Evolutionary conservation across 1,284 basidiomycete genomes (phyloP).

Genomic region (Veloboletus limbatus): DNA sequence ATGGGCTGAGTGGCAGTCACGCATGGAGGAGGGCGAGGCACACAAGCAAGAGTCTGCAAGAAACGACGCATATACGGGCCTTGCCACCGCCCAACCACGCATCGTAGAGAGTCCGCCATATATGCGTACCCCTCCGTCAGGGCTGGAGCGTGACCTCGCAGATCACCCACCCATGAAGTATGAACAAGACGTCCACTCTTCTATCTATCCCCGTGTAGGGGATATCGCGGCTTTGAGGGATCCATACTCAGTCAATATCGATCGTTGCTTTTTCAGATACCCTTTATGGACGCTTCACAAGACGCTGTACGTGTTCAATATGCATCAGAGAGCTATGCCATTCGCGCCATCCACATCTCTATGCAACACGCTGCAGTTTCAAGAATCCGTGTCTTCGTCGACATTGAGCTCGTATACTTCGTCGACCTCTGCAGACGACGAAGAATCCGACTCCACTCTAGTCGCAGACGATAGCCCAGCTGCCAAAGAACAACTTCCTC

Average conservation of each 20-base stretch:
- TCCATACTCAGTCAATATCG: conserved; percentile 50
- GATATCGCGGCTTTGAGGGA: conserved; percentile 57
- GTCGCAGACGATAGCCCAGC: conserved; percentile 18
- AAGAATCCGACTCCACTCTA: conserved; percentile 26
- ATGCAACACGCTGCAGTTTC: background rate
- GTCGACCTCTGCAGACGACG: conserved; percentile 17
- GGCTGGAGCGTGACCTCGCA: conserved; percentile 28
- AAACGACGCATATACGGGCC: conserved; percentile 22
- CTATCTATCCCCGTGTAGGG: conserved; percentile 62
- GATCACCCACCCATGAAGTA: conserved; percentile 11
- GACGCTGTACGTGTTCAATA: conserved; percentile 56
- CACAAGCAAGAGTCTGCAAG: conserved; percentile 34
- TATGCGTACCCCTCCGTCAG: conserved; percentile 24
- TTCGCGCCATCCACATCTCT: background rate
- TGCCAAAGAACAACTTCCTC: background rate
- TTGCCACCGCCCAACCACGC: conserved; percentile 4
- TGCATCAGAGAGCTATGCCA: conserved; percentile 35
- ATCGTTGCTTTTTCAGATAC: conserved; percentile 54
- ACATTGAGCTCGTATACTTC: conserved; percentile 24
- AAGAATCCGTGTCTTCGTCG: conserved; percentile 21
- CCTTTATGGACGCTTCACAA: conserved; percentile 66
- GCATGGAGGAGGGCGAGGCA: conserved; percentile 14
- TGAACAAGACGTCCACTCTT: conserved; percentile 27
- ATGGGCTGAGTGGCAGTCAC: conserved; percentile 42
- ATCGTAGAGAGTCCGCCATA: conserved; percentile 10